Evolutionary conservation across 2,329 filamentous ascomycete species (phyloP), one percentile per base, ranked within the genome.

Genomic region (Tricladium varicosporioides): DNA sequence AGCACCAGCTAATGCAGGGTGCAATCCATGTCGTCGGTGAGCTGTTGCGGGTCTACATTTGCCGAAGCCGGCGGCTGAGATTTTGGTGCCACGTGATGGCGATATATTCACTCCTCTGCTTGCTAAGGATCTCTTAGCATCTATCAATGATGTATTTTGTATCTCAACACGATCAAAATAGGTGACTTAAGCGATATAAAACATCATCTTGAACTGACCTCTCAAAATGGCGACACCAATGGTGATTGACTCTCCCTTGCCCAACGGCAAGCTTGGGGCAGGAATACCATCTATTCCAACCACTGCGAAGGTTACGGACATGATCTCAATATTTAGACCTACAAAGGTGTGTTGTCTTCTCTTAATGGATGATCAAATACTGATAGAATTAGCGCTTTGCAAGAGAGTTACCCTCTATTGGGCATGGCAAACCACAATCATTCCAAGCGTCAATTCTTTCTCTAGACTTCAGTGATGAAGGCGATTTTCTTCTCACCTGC

Each of bases 381-480:
- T 55, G 42, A 45, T 31, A 14, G 31, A 8, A 43, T 48, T n/a
- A 85, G 80, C 80, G 86, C 15, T 87, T 89, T 64, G 78, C 77
- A 47, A 79, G 83, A 57, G 78, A 84, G 15, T 82, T 51, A 73
- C 75, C 59, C 75, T 81, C 48, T 74, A 74, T 56, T 75, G 76
- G 57, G 73, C 78, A 55, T 31, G 57, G 61, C 16, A 63, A 60
- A 54, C 50, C 61, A 32, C 48, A 47, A 7, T 49, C 60, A 33
- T 46, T 55, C 45, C 60, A 79, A 51, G 84, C 86, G 3, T 80
- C 86, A 63, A 85, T 97, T 58, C 88, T 94, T 8, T 97, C 93
- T 1, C 84, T 99, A 66, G 93, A 99, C 76, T 99, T 96, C 71
- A 92, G 97, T 73, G 92, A 97, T 75, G 88, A 90, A 45, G 94